A percentile compares a stretch with the other conserved stretches of the same genome.
Conservation (phyloP, 1,139 yeast species). For the Pichia sp. region DNA sequence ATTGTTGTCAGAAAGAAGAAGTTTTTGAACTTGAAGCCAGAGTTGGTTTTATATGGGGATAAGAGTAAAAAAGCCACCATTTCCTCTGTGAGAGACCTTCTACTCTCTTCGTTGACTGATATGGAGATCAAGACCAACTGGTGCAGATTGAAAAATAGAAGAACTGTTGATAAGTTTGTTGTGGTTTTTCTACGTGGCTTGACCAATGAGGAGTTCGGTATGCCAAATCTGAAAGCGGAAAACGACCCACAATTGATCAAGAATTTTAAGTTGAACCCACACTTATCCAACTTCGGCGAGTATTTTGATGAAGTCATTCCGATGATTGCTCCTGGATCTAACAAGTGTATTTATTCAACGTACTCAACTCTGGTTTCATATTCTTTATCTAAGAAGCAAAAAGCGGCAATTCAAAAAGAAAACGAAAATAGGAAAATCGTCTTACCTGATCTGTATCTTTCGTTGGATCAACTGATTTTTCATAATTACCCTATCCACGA, state of each 20-base stretch:
- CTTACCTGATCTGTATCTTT: conserved; percentile 45
- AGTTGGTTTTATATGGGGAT: conserved; percentile 12
- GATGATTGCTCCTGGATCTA: conserved; percentile 53
- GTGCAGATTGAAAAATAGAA: conserved; percentile 35
- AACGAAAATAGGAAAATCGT: conserved; percentile 33
- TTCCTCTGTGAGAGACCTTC: conserved; percentile 43
- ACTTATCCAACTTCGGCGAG: conserved; percentile 31
- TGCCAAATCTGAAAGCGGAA: conserved; percentile 7
- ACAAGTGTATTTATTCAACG: conserved; percentile 47
- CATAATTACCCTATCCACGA: conserved; percentile 50
- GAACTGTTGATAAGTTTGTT: conserved; percentile 42
- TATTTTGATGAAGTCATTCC: conserved; percentile 37
- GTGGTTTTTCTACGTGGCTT: conserved; percentile 65
- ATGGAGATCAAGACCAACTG: conserved; percentile 34
- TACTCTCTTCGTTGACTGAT: conserved; percentile 38
- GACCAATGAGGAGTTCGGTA: conserved; percentile 36
- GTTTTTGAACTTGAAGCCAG: conserved; percentile 25
- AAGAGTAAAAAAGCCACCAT: conserved; percentile 28
- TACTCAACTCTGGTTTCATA: conserved; percentile 45
- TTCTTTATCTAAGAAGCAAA: conserved; percentile 50
- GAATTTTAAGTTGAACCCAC: conserved; percentile 19
- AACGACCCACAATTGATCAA: conserved; percentile 11
- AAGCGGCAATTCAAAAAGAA: conserved; percentile 31
- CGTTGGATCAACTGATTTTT: conserved; percentile 34
- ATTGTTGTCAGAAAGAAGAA: conserved; percentile 27